Conservation (phyloP, 371 early-diverging fungal species). For the Apophysomyces trapeziformis region DNA sequence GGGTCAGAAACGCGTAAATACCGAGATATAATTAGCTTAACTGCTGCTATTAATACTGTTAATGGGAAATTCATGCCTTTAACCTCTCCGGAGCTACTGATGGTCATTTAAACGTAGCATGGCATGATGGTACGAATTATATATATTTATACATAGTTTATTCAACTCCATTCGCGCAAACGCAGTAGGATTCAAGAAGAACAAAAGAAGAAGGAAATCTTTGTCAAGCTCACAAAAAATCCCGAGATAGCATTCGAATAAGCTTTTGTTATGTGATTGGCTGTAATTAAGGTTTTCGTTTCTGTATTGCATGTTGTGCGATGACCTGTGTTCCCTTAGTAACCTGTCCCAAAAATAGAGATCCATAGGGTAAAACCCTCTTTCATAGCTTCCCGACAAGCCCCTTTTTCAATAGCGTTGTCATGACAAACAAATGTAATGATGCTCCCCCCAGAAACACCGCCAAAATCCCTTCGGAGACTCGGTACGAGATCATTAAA, state of each 20-base stretch:
- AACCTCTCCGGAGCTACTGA: neutral
- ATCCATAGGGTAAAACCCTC: neutral
- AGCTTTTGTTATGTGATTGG: neutral
- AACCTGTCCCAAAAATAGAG: conserved; percentile 4
- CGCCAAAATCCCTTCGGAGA: no score
- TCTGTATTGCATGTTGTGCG: conserved; percentile 6
- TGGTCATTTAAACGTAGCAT: neutral
- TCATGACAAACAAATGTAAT: no score
- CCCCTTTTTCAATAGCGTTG: no score
- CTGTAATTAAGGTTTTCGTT: conserved; percentile 5
- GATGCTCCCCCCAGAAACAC: no score
- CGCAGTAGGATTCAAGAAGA: neutral
- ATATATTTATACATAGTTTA: no score
- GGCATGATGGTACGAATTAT: neutral
- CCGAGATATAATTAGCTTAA: conserved; percentile 4
- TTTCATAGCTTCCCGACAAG: no score
- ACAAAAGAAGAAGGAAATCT: no score
- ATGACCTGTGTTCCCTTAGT: neutral
- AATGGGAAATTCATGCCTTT: conserved; percentile 5
- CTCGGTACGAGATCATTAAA: neutral
- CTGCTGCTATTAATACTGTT: conserved; percentile 5
- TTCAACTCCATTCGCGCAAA: no score
- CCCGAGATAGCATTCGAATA: neutral
- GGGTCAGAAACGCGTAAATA: neutral
- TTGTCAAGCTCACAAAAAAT: neutral